Evolutionary conservation across 2,329 filamentous ascomycete species (phyloP).

Genomic region (Pseudonectria foliicola): DNA sequence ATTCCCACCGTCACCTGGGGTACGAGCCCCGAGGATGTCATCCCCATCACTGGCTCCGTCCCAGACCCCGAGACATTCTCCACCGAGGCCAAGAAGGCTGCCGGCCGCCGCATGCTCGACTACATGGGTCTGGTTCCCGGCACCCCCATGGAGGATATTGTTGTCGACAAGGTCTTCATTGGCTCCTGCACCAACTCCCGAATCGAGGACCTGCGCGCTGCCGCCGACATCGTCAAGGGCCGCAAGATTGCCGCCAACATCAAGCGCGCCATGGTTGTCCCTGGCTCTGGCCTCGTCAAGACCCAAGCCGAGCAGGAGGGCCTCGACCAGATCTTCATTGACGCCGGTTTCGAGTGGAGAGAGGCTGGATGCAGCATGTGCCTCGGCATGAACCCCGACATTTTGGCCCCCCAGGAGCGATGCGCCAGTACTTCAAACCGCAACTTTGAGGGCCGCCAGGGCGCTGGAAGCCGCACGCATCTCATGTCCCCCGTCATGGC

Average conservation of each 20-base stretch:
- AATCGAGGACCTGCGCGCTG: conserved; percentile 89
- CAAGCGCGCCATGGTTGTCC: conserved; percentile 92
- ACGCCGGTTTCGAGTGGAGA: conserved; percentile 95
- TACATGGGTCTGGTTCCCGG: conserved; percentile 93
- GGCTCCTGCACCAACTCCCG: conserved; percentile 96
- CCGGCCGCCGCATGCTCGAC: conserved; percentile 75
- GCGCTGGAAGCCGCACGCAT: conserved; percentile 84
- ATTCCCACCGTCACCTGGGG: conserved; percentile 93
- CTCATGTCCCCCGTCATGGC: conserved; percentile 98
- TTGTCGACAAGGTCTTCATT: conserved; percentile 93
- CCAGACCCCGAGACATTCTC: conserved; percentile 84
- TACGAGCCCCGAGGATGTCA: conserved; percentile 89
- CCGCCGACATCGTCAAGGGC: conserved; percentile 79
- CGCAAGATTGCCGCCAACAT: conserved; percentile 81
- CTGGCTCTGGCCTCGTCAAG: conserved; percentile 91
- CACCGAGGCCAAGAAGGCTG: conserved; percentile 70
- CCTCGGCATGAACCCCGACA: conserved; percentile 98
- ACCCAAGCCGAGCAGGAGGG: conserved; percentile 85
- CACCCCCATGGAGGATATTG: conserved; percentile 85
- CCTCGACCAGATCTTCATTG: conserved; percentile 83
- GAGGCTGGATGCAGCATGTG: conserved; percentile 99
- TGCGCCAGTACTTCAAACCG: conserved; percentile 95
- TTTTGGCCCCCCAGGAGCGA: conserved; percentile 82
- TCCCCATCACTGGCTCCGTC: conserved; percentile 88
- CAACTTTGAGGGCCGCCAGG: conserved; percentile 96